phyloP scores from a whole-genome alignment of 1,139 yeast species.

The Suhomyces taliae region DNA sequence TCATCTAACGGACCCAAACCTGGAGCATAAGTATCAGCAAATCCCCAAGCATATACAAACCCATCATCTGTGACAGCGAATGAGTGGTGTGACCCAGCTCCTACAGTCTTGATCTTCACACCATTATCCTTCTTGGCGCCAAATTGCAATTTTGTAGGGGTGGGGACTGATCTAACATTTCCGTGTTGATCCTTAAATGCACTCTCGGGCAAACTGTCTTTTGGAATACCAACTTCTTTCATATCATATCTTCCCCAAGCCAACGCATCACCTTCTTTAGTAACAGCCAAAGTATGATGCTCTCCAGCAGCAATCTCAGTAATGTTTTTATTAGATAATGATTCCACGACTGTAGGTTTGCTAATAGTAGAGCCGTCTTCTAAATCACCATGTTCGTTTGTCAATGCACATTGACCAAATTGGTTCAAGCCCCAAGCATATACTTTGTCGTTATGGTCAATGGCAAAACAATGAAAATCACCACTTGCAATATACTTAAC shows the following conservation, averaged over 20 bases:
- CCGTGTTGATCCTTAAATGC: constrained; percentile 80
- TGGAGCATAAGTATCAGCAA: constrained; percentile 92
- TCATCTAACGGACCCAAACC: constrained; percentile 94
- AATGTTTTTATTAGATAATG: constrained; percentile 57
- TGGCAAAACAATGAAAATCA: constrained; percentile 94
- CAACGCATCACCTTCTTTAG: constrained; percentile 68
- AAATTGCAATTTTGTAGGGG: constrained; percentile 63
- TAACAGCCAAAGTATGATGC: constrained; percentile 83
- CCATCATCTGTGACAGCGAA: constrained; percentile 86
- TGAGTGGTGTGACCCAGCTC: constrained; percentile 91
- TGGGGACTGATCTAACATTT: constrained; percentile 81
- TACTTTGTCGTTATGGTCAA: constrained; percentile 69
- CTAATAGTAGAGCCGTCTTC: constrained; percentile 82
- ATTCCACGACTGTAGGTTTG: constrained; percentile 71
- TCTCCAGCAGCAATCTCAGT: constrained; percentile 85
- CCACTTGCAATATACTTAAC: constrained; percentile 86
- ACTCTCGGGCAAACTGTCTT: constrained; percentile 58
- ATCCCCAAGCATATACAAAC: constrained; percentile 92
- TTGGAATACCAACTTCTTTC: constrained; percentile 84
- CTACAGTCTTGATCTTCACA: constrained; percentile 57
- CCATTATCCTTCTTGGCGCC: constrained; percentile 23
- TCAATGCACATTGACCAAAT: constrained; percentile 92
- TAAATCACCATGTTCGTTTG: constrained; percentile 47
- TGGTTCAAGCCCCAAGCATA: constrained; percentile 95
- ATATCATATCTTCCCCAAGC: constrained; percentile 92